These are phyloP conservation scores for Prunus mume DNA, from an alignment of 306 rosid genomes.

Conservation along the genomic window DNA sequence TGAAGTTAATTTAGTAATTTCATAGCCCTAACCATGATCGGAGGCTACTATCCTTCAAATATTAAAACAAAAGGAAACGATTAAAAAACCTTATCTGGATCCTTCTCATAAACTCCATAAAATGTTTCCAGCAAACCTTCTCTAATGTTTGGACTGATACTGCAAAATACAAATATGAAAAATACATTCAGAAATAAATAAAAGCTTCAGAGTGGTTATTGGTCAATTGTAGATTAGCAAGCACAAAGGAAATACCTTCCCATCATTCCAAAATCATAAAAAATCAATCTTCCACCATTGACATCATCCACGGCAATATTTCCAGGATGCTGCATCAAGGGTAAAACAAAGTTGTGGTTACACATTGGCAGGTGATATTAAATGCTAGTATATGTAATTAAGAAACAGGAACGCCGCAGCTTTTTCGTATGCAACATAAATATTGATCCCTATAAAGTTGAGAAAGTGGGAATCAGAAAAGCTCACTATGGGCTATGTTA, in stretches of 20 bases:
- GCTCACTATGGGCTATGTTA: background rate
- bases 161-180: slow-evolving; percentile 41
- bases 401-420: slow-evolving; percentile 5
- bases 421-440: background rate
- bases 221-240: slow-evolving; percentile 13
- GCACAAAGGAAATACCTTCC: slow-evolving; percentile 65
- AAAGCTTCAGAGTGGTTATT: slow-evolving; percentile 17
- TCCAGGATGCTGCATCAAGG: slow-evolving; percentile 85
- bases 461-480: background rate
- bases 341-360: background rate
- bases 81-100: slow-evolving; percentile 79
- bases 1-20: background rate
- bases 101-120: slow-evolving; percentile 95
- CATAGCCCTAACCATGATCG: slow-evolving; percentile 1
- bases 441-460: background rate
- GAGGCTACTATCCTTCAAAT: background rate
- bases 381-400: slow-evolving; percentile 17
- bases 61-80: background rate
- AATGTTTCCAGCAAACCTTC: slow-evolving; percentile 92
- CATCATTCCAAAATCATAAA: slow-evolving; percentile 99
- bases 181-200: slow-evolving; percentile 8
- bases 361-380: background rate
- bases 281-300: slow-evolving; percentile 99
- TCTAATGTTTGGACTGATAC: slow-evolving; percentile 91
- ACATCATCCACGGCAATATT: slow-evolving; percentile 98